phyloP scores from a whole-genome alignment of 2,329 filamentous ascomycete species.

The Diaporthe ampelina region DNA sequence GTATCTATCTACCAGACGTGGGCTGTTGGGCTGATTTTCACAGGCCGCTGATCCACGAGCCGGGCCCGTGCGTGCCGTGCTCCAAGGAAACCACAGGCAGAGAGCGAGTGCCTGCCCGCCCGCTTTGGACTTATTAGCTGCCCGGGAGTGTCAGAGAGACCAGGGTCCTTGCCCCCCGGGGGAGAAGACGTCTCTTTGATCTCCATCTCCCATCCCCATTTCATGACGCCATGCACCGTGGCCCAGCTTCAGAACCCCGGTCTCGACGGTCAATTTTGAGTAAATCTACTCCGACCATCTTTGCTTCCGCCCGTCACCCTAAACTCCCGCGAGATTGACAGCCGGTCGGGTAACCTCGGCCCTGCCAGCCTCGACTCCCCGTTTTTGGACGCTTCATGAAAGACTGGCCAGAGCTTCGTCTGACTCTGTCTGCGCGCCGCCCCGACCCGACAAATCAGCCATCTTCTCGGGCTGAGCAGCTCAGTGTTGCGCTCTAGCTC shows the following conservation, averaged over 20 bases:
- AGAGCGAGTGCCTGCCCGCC: background rate
- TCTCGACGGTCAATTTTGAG: background rate
- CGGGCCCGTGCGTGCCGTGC: constrained; percentile 11
- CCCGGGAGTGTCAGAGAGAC: background rate
- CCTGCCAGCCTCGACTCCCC: constrained; percentile 5
- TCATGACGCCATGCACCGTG: constrained; percentile 37
- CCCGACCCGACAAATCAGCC: constrained; percentile 6
- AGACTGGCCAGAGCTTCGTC: constrained; percentile 15
- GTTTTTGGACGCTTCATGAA: background rate
- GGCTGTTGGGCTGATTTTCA: background rate
- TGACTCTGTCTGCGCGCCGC: constrained; percentile 25
- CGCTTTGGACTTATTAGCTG: constrained; percentile 13
- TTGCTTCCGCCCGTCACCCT: constrained; percentile 5
- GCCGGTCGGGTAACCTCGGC: constrained; percentile 5
- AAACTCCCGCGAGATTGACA: background rate
- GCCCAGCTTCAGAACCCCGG: constrained; percentile 26
- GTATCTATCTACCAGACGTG: background rate
- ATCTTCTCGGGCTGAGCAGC: background rate
- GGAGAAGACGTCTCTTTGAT: constrained; percentile 10
- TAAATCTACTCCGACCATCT: background rate
- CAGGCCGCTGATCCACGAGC: background rate
- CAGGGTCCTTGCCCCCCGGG: constrained; percentile 15
- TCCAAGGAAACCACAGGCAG: background rate
- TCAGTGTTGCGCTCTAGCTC: background rate
- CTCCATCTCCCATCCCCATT: constrained; percentile 24